Evolutionary conservation across 257 asterid species (phyloP).

Genomic region (Hygrophila difformis): DNA sequence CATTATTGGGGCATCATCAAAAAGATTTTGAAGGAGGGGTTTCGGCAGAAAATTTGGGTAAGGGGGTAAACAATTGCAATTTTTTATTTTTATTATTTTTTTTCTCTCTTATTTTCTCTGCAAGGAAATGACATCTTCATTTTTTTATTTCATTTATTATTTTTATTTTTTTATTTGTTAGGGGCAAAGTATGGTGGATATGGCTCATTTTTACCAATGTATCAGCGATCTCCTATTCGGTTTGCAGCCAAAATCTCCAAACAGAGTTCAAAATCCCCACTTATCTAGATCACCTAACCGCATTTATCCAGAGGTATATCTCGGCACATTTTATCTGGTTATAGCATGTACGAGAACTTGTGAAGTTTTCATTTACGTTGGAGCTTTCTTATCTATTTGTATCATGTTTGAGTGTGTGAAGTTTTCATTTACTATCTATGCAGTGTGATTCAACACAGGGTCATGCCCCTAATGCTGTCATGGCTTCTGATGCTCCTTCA

Average conservation of each 20-base stretch:
- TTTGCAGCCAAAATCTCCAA: conserved; percentile 52
- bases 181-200: conserved; percentile 92
- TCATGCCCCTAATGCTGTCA: conserved; percentile 26
- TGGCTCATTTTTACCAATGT: conserved; percentile 76
- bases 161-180: too few species aligned
- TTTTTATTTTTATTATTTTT: conserved; percentile 15
- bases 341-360: conserved; percentile 9
- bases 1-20: conserved; percentile 79
- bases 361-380: conserved; percentile 19
- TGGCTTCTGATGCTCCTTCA: conserved; percentile 23
- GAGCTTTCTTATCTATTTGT: too few species aligned
- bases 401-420: conserved; percentile 11
- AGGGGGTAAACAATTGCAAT: conserved; percentile 23
- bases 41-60: conserved; percentile 79
- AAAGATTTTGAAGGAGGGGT: conserved; percentile 91
- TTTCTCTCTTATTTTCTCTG: too few species aligned
- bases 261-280: conserved; percentile 38
- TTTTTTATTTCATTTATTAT: conserved; percentile 17
- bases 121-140: conserved; percentile 14
- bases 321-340: conserved; percentile 18
- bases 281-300: conserved; percentile 36
- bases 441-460: conserved; percentile 41
- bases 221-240: conserved; percentile 69
- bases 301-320: conserved; percentile 46
- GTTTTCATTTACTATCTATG: conserved; percentile 23